Evolutionary conservation across 257 asterid genomes (phyloP).

Genomic region (Plantago major): DNA sequence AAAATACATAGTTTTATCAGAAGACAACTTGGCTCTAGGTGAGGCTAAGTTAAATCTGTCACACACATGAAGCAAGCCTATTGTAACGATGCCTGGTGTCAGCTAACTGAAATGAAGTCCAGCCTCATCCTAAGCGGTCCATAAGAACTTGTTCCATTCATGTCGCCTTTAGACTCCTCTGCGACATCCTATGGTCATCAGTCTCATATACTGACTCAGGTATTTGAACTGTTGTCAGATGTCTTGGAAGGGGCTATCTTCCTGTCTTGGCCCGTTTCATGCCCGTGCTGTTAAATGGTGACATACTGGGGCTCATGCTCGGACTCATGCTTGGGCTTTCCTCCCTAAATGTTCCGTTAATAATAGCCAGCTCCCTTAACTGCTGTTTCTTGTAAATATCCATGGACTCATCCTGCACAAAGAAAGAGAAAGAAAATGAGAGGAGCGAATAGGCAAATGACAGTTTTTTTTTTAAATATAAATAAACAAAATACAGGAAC

Average conservation of each 20-base stretch:
- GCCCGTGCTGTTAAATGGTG: conserved; percentile 60
- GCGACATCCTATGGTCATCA: conserved; percentile 12
- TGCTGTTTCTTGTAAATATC: conserved; percentile 72
- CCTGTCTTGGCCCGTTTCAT: conserved; percentile 82
- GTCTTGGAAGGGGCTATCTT: conserved; percentile 20
- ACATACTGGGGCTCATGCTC: conserved; percentile 80
- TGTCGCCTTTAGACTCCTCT: neutral
- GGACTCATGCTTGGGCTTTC: conserved; percentile 83
- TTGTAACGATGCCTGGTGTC: neutral
- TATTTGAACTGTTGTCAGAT: conserved; percentile 12
- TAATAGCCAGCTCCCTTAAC: conserved; percentile 68
- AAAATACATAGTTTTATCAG: neutral
- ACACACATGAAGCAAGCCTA: neutral
- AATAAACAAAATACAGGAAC: conserved; percentile 8
- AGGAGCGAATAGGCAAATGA: neutral
- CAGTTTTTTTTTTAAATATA: no score
- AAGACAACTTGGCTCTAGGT: neutral
- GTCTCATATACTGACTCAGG: conserved; percentile 4
- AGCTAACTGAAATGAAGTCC: neutral
- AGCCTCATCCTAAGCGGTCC: conserved; percentile 9
- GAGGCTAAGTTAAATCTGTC: conserved; percentile 1
- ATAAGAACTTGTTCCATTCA: conserved; percentile 4
- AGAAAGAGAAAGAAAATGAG: conserved; percentile 4
- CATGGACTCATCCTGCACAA: conserved; percentile 58
- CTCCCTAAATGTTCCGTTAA: conserved; percentile 68